A percentile compares a stretch with the other conserved stretches of the same genome.
phyloP scores from a whole-genome alignment of 257 asterid species.

The Marsdenia floribunda region DNA sequence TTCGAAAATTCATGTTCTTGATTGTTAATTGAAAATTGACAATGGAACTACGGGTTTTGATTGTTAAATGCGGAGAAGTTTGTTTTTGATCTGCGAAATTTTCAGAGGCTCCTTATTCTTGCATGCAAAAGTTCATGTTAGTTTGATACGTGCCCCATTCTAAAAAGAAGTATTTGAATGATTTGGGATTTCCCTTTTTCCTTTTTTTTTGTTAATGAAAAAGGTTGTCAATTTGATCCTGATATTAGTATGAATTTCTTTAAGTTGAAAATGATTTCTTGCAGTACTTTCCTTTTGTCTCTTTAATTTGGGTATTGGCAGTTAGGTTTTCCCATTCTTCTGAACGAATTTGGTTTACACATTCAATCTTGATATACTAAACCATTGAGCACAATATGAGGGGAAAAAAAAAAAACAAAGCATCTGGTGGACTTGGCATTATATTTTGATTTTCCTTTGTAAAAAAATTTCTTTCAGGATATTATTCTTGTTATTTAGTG shows the following conservation, averaged over 20 bases:
- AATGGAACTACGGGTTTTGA: neutral
- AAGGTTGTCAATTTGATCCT: neutral
- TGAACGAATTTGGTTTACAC: neutral
- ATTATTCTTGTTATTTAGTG: neutral
- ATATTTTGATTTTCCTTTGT: neutral
- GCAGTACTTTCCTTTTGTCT: neutral
- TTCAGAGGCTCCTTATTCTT: neutral
- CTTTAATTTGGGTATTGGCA: neutral
- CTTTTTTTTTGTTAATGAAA: neutral
- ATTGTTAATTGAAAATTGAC: neutral
- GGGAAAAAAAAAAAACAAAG: neutral
- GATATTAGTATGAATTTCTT: neutral
- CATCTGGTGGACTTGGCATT: neutral
- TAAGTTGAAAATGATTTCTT: neutral
- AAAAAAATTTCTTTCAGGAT: neutral
- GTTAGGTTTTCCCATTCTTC: neutral
- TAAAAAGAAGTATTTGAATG: neutral
- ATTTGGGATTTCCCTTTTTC: neutral
- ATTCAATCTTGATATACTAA: neutral
- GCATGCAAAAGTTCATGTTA: neutral
- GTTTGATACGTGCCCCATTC: neutral
- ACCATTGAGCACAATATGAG: neutral
- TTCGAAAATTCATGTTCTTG: neutral
- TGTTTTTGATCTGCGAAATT: neutral
- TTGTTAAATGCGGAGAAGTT: neutral